Evolutionary conservation across 2,329 filamentous ascomycete species (phyloP), one percentile per base, ranked within the genome.

Genomic region (Hymenoscyphus infarciens): DNA sequence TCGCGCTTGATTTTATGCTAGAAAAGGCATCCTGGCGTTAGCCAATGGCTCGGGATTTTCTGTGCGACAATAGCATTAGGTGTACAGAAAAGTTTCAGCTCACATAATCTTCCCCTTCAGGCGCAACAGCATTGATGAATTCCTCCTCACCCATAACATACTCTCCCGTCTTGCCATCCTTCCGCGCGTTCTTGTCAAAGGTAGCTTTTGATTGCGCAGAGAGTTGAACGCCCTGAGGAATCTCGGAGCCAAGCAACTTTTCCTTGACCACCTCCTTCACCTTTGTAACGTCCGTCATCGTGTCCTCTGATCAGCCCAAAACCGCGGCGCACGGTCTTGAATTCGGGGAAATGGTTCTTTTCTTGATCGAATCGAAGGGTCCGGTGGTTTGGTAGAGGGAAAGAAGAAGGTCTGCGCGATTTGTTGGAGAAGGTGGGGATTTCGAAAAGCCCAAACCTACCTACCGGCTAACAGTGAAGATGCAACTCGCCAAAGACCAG

Each of bases 1-100:
- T 96, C 90, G 70, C 94, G 88, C 79, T 92, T 91, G 81, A 99
- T 98, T 78, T 99, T 99, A 82, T 97, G 93, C 94, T 98, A 74
- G 69, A 67, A 54, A 38, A 57, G 10, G 16, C 59, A 33, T 60
- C 38, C 13, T 11, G 10, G 61, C 8, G 57, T 74, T 61, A 74
- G 73, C 66, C 66, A 71, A 70, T 68, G 56, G 65, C 63, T 66
- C 67, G 53, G 27, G 8, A 62, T 33, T 27, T 39, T 63, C 61
- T 61, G 56, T 57, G 54, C 22, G 49, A 63, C 56, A 64, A 57
- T 53, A 10, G n/a, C n/a, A 42, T 42, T 19, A 42, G 39, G 39
- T 42, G 19, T 42, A 42, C 39, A 5, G 39, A 19, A 42, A 42
- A 42, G 1, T 42, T 42, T 56, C 61, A 15, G 83, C 90, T 86